Conservation (phyloP, 768 basidiomycete species). For the Albatrellus ellisii region DNA sequence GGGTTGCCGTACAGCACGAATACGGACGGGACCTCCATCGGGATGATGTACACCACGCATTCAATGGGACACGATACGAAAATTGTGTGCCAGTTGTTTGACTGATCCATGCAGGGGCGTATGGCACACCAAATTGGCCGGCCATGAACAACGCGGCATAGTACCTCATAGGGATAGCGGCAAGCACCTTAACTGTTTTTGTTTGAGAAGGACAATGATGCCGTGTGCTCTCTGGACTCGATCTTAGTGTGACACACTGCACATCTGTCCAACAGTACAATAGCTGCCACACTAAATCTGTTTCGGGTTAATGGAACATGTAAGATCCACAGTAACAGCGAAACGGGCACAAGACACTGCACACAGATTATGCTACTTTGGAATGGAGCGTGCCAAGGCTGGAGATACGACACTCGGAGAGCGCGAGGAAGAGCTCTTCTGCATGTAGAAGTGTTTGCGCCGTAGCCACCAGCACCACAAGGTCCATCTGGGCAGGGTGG, state of each 20-base stretch:
- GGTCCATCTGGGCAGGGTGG: no score
- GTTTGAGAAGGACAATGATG: constrained; percentile 78
- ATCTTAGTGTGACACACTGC: constrained; percentile 86
- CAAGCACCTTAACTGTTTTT: constrained; percentile 77
- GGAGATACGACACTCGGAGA: constrained; percentile 55
- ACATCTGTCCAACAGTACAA: no score
- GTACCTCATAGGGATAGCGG: constrained; percentile 42
- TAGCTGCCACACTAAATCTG: constrained; percentile 87
- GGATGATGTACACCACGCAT: constrained; percentile 78
- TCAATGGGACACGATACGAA: constrained; percentile 3
- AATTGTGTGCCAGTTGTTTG: constrained; percentile 2
- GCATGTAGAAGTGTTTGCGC: constrained; percentile 77
- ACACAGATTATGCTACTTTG: constrained; percentile 76
- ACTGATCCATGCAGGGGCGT: no score
- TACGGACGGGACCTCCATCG: constrained; percentile 80
- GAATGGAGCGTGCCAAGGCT: constrained; percentile 59
- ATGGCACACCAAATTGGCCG: constrained; percentile 69
- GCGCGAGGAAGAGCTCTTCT: constrained; percentile 74
- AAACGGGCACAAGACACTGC: no score
- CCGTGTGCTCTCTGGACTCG: constrained; percentile 80
- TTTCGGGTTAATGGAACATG: no score
- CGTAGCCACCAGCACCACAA: not conserved
- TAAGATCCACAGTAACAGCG: no score
- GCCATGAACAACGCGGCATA: constrained; percentile 68
- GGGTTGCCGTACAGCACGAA: constrained; percentile 74